A percentile compares a stretch with the other conserved stretches of the same genome.
Evolutionary conservation across 257 asterid genomes (phyloP).

Genomic region (Ocimum tenuiflorum): DNA sequence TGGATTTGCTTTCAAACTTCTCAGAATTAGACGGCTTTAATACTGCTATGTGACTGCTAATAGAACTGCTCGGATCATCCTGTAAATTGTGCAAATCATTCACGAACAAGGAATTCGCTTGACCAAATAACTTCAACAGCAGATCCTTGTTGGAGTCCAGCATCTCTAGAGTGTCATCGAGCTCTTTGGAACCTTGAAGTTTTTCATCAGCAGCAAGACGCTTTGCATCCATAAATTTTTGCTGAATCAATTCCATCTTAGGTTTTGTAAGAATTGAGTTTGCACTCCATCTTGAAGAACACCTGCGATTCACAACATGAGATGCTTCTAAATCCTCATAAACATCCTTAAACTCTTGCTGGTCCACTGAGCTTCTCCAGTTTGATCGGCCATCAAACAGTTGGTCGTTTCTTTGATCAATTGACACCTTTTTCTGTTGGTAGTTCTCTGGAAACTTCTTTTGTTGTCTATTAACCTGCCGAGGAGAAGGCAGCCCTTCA

Average conservation of each 20-base stretch:
- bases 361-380: constrained; percentile 44
- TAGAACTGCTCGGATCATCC: constrained; percentile 37
- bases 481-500: constrained; percentile 64
- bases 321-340: constrained; percentile 88
- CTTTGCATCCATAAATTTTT: constrained; percentile 46
- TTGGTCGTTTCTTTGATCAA: constrained; percentile 24
- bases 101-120: constrained; percentile 37
- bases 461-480: constrained; percentile 46
- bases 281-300: constrained; percentile 55
- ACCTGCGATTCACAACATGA: constrained; percentile 50
- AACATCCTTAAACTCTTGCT: constrained; percentile 63
- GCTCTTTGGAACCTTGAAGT: constrained; percentile 46
- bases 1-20: constrained; percentile 38
- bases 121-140: constrained; percentile 41
- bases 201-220: constrained; percentile 38
- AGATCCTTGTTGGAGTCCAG: constrained; percentile 47
- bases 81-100: constrained; percentile 45
- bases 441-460: constrained; percentile 36
- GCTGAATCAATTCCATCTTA: constrained; percentile 48
- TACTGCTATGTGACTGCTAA: constrained; percentile 40
- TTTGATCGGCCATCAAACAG: constrained; percentile 25
- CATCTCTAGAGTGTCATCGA: constrained; percentile 40
- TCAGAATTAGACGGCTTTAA: constrained; percentile 42
- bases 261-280: constrained; percentile 43
- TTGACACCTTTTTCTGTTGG: constrained; percentile 29